Evolutionary conservation across 2,329 filamentous ascomycete species (phyloP).

Genomic region (Colletotrichum somersetense): DNA sequence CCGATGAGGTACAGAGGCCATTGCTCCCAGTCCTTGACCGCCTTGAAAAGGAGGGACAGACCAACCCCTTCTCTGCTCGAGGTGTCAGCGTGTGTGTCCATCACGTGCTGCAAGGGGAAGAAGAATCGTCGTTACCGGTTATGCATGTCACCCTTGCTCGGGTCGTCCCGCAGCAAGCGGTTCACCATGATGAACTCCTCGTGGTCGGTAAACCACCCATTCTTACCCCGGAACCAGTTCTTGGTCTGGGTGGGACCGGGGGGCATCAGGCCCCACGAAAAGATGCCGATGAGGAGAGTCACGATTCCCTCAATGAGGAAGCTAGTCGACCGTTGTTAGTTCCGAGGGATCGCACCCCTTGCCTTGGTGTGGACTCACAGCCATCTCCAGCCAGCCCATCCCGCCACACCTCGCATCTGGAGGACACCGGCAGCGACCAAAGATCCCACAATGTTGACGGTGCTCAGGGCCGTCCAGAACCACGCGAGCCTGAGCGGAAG

Average conservation of each 20-base stretch:
- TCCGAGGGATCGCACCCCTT: not conserved
- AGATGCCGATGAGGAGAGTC: slow-evolving; percentile 57
- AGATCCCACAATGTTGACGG: slow-evolving; percentile 53
- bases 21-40: slow-evolving; percentile 70
- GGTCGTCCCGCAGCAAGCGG: slow-evolving; percentile 70
- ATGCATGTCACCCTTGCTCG: slow-evolving; percentile 72
- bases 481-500: slow-evolving; percentile 48
- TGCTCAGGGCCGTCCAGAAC: slow-evolving; percentile 49
- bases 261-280: slow-evolving; percentile 61
- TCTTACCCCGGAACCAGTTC: slow-evolving; percentile 68
- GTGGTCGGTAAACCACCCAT: slow-evolving; percentile 72
- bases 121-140: slow-evolving; percentile 56
- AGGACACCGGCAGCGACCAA: slow-evolving; percentile 59
- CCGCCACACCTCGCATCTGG: slow-evolving; percentile 52
- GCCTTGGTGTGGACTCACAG: slow-evolving; percentile 45
- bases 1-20: slow-evolving; percentile 70
- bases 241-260: slow-evolving; percentile 63
- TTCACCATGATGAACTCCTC: slow-evolving; percentile 75
- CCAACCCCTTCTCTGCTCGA: slow-evolving; percentile 56
- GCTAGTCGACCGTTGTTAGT: slow-evolving; percentile 22
- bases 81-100: not conserved
- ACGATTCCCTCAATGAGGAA: slow-evolving; percentile 65
- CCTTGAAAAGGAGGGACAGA: slow-evolving; percentile 61
- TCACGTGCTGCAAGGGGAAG: not conserved
- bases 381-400: slow-evolving; percentile 58